These are phyloP conservation scores for Parasitella parasitica DNA, from an alignment of 371 early-diverging fungal genomes.

Conservation along the genomic window DNA sequence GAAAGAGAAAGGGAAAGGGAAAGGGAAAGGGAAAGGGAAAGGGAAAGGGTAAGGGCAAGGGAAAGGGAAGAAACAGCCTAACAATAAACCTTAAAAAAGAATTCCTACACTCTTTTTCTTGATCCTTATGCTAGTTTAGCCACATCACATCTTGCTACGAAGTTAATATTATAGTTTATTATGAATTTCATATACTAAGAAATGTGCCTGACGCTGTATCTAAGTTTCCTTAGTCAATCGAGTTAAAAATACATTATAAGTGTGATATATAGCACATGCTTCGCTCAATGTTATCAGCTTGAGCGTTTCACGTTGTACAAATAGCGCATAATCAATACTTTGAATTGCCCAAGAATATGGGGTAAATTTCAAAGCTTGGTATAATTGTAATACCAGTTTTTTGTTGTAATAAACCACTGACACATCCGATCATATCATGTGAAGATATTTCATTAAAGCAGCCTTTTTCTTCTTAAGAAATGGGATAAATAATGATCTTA, in stretches of 20 bases:
- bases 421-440: too few species aligned
- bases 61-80: too few species aligned
- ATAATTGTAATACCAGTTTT: too few species aligned
- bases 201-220: too few species aligned
- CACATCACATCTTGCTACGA: neutral
- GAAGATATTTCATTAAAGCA: too few species aligned
- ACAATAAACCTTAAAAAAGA: neutral
- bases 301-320: conserved; percentile 6
- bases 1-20: neutral
- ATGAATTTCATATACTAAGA: neutral
- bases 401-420: too few species aligned
- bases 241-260: neutral
- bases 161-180: neutral
- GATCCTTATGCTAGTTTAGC: conserved; percentile 5
- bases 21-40: neutral
- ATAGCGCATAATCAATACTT: neutral
- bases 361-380: too few species aligned
- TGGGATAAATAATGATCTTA: too few species aligned
- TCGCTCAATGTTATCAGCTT: conserved; percentile 5
- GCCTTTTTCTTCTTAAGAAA: too few species aligned
- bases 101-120: neutral
- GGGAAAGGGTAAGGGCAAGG: too few species aligned
- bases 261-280: neutral
- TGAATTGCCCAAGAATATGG: too few species aligned
- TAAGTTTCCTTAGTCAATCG: too few species aligned